Base-by-base conservation (phyloP, 208 protist genomes). In the Herpetomonas muscarum region DNA sequence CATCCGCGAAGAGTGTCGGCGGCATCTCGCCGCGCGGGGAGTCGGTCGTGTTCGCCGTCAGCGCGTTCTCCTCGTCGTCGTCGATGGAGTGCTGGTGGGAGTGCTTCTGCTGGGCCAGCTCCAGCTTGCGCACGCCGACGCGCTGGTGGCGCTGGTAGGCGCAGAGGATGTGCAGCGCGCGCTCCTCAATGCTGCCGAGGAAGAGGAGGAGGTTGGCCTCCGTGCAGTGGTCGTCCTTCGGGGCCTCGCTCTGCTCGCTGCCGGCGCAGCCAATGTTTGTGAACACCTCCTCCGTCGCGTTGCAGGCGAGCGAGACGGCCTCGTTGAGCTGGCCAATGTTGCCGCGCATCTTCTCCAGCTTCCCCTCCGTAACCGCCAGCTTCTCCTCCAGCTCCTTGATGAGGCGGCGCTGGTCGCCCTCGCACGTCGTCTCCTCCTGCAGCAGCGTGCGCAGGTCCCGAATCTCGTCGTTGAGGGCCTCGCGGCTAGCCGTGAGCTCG, bases 111-210 rank as follows among this genome's bases (percentile, higher is more conserved):
- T 63, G 49, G 21, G 28, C 55, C 15, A 29, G 42, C 12, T 58
- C 55, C 2, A 45, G 28, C 41, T 32, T 51, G 26, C 67, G 25
- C 17, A 41, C 50, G 13, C 55, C 48, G 15, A 46, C 42, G n/a
- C 48, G 62, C 30, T 76, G 64, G 56, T 67, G 77, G n/a, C 61
- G 62, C 64, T 92, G 78, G 34, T 74, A 81, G 9, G 85, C 78
- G 56, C 61, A 81, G 34, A 97, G 63, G 37, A 97, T 80, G 39
- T 81, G 69, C 39, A 65, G 91, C 2, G 87, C 81, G 13, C 80
- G 79, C 64, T 97, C 82, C 72, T 97, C 93, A 66, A 97, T 92
- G n/a, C 74, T 66, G 31, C 90, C 93, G 36, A 97, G 79, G 61
- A 85, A 92, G 41, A 73, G 65, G 59, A 93, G 69, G 59, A 96